Conservation (phyloP, 129 eudicot species). For the Daucus carota region DNA sequence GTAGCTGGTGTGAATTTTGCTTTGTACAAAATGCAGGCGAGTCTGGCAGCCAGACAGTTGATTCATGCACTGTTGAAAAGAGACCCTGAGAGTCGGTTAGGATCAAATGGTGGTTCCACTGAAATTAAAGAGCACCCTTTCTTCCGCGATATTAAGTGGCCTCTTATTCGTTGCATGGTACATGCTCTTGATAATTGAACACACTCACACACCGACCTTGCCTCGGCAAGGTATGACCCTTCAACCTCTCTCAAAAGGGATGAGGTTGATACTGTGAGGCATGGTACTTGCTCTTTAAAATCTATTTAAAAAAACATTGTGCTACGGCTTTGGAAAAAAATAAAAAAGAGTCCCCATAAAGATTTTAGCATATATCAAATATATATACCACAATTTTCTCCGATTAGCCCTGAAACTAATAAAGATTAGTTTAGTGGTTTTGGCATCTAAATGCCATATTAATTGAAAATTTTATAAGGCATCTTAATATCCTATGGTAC, state of each 20-base stretch:
- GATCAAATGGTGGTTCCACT: constrained; percentile 76
- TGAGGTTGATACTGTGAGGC: constrained; percentile 17
- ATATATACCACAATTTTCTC: not conserved
- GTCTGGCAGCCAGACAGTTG: constrained; percentile 89
- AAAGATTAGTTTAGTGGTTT: not conserved
- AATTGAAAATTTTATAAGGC: not conserved
- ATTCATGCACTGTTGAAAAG: constrained; percentile 71
- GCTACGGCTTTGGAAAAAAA: not conserved
- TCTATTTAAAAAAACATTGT: not conserved
- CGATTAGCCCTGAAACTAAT: not conserved
- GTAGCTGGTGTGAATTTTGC: not conserved
- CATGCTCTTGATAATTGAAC: not conserved
- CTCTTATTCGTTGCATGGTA: constrained; percentile 96
- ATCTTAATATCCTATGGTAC: not conserved
- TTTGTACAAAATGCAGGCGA: constrained; percentile 44
- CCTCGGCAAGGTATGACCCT: not conserved
- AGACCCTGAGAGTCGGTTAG: constrained; percentile 83
- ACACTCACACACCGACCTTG: not conserved
- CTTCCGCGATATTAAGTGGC: constrained; percentile 90
- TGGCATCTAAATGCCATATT: not conserved
- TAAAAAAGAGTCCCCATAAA: not conserved
- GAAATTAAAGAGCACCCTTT: constrained; percentile 82
- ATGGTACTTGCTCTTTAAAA: constrained; percentile 39
- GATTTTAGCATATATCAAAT: not conserved
- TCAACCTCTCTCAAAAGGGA: not conserved